Evolutionary conservation across 306 rosid species (phyloP).

Genomic region (barrel medic (Medicago truncatula)): DNA sequence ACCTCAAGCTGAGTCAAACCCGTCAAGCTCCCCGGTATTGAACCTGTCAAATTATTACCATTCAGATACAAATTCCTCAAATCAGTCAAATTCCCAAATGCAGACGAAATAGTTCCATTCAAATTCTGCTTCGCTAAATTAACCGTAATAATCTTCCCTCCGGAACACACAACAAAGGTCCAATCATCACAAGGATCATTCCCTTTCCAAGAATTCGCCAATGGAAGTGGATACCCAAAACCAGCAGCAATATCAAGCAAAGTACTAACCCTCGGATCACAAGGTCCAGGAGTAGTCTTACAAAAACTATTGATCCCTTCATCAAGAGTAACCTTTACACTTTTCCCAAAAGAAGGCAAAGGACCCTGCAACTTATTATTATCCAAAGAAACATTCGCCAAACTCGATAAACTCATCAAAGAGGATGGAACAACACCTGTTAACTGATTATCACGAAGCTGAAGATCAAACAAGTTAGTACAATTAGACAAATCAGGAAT

Average conservation of each 20-base stretch:
- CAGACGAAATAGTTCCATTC: conserved; percentile 78
- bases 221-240: conserved; percentile 57
- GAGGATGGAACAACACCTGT: conserved; percentile 71
- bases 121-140: conserved; percentile 64
- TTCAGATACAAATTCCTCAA: conserved; percentile 57
- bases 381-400: conserved; percentile 66
- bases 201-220: conserved; percentile 68
- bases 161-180: conserved; percentile 59
- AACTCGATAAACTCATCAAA: conserved; percentile 49
- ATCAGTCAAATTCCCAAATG: conserved; percentile 66
- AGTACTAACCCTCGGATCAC: conserved; percentile 62
- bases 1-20: conserved; percentile 58
- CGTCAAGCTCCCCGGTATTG: conserved; percentile 63
- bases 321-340: conserved; percentile 46
- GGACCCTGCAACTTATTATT: conserved; percentile 88
- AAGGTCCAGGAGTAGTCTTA: conserved; percentile 46
- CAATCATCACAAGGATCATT: conserved; percentile 66
- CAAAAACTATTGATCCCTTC: conserved; percentile 76
- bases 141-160: conserved; percentile 49
- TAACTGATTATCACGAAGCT: conserved; percentile 73
- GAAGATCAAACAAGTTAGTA: conserved; percentile 57
- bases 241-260: conserved; percentile 64
- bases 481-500: conserved; percentile 73
- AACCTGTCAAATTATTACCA: conserved; percentile 66
- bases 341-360: conserved; percentile 53